phyloP scores from a whole-genome alignment of 192 early-diverging fungal genomes.

The Polychytrium aggregatum region DNA sequence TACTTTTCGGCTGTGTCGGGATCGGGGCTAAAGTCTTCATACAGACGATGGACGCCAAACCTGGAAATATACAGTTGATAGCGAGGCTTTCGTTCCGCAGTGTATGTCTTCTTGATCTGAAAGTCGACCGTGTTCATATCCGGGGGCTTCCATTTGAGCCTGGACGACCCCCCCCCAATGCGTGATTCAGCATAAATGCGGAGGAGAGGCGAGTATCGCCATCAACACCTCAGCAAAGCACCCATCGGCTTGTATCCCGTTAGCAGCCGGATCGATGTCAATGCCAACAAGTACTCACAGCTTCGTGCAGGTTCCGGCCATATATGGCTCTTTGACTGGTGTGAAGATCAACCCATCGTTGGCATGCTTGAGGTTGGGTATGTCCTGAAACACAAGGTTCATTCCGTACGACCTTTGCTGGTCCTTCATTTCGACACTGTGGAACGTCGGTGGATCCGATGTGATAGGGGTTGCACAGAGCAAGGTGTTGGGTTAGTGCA shows the following conservation, averaged over 20 bases:
- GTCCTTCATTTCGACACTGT: conserved; percentile 31
- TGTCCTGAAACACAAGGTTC: conserved; percentile 42
- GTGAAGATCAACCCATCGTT: conserved; percentile 64
- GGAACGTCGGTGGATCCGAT: too few relatives aligned
- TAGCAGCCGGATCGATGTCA: too few relatives aligned
- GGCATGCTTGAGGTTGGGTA: conserved; percentile 47
- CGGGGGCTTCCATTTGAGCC: conserved; percentile 53
- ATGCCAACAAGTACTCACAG: conserved; percentile 41
- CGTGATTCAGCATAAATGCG: too few relatives aligned
- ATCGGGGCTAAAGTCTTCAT: conserved; percentile 27
- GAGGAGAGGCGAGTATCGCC: too few relatives aligned
- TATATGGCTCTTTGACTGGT: conserved; percentile 31
- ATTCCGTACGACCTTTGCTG: conserved; percentile 35
- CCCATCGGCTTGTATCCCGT: too few relatives aligned
- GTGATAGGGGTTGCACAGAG: too few relatives aligned
- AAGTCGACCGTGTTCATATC: conserved; percentile 44
- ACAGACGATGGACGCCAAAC: conserved; percentile 15
- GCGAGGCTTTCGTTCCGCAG: conserved; percentile 15
- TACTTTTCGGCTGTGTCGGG: conserved; percentile 18
- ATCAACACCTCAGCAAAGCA: too few relatives aligned
- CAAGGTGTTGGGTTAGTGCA: too few relatives aligned
- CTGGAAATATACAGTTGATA: conserved; percentile 9
- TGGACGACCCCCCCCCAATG: too few relatives aligned
- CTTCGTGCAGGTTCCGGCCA: conserved; percentile 34
- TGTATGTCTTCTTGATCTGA: conserved; percentile 23